phyloP scores from a whole-genome alignment of 345 rosid species.

The Eutrema yunnanense region DNA sequence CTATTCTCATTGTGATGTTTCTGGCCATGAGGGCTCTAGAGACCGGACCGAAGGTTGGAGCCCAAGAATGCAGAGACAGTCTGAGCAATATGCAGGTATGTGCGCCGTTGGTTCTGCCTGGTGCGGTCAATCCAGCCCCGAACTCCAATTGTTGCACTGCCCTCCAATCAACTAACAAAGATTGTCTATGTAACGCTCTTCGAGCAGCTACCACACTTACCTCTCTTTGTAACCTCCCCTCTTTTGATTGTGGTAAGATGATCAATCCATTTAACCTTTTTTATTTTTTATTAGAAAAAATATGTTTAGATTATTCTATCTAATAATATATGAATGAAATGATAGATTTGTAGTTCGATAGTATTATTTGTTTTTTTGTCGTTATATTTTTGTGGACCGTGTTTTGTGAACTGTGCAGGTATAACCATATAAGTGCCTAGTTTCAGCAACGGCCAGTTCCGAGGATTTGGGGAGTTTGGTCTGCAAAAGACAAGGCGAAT shows the following conservation, averaged over 20 bases:
- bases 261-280: neutral
- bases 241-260: slow-evolving; percentile 26
- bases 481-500: slow-evolving; percentile 12
- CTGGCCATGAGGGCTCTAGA: neutral
- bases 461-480: slow-evolving; percentile 27
- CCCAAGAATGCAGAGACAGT: slow-evolving; percentile 10
- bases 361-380: neutral
- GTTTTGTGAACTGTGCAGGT: neutral
- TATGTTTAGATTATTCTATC: neutral
- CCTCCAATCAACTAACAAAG: slow-evolving; percentile 19
- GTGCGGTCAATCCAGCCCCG: slow-evolving; percentile 15
- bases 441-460: slow-evolving; percentile 22
- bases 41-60: slow-evolving; percentile 3
- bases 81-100: slow-evolving; percentile 21
- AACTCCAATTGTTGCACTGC: slow-evolving; percentile 24
- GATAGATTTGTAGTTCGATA: neutral
- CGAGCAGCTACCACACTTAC: slow-evolving; percentile 25
- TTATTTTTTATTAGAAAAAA: neutral
- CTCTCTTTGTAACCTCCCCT: slow-evolving; percentile 27
- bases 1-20: slow-evolving; percentile 13
- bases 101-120: slow-evolving; percentile 24
- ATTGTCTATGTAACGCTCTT: slow-evolving; percentile 29
- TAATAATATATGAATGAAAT: neutral
- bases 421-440: neutral
- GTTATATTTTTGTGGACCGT: neutral